These are phyloP conservation scores for Ophiognomonia clavigignenti-juglandacearum DNA, from an alignment of 2,329 filamentous ascomycete species.

Conservation along the genomic window DNA sequence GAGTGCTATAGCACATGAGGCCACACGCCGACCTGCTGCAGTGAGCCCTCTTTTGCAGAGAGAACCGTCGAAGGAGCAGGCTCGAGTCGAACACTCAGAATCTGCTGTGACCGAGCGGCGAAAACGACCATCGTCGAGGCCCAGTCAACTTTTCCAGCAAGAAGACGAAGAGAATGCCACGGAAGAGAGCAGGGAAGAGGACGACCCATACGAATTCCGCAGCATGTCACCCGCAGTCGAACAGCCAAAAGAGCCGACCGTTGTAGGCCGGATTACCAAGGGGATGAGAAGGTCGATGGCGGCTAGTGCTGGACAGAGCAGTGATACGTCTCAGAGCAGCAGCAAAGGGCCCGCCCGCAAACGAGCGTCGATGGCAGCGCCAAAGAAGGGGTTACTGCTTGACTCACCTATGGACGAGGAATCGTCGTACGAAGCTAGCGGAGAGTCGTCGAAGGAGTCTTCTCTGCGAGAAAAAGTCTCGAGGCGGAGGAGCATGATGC, in stretches of 20 bases:
- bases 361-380: conserved; percentile 36
- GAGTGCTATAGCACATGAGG: conserved; percentile 17
- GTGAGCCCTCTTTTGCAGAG: conserved; percentile 36
- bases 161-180: not conserved
- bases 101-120: conserved; percentile 34
- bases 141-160: conserved; percentile 10
- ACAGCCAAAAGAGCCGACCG: conserved; percentile 9
- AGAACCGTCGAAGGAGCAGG: conserved; percentile 26
- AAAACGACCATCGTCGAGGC: conserved; percentile 33
- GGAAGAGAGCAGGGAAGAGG: not conserved
- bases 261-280: conserved; percentile 25
- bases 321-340: conserved; percentile 16
- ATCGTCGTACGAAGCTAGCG: conserved; percentile 21
- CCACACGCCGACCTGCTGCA: conserved; percentile 20
- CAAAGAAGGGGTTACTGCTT: conserved; percentile 27
- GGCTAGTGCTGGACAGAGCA: conserved; percentile 13
- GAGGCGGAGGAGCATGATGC: conserved; percentile 55
- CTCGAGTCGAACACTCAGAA: conserved; percentile 25
- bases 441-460: conserved; percentile 21
- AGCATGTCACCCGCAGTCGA: conserved; percentile 37
- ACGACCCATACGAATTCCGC: conserved; percentile 52
- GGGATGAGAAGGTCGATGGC: conserved; percentile 22
- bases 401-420: conserved; percentile 27
- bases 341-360: conserved; percentile 29
- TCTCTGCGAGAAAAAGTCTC: conserved; percentile 29